Evolutionary conservation across 1,284 basidiomycete species (phyloP).

Genomic region (Tetrapyrgos nigripes): DNA sequence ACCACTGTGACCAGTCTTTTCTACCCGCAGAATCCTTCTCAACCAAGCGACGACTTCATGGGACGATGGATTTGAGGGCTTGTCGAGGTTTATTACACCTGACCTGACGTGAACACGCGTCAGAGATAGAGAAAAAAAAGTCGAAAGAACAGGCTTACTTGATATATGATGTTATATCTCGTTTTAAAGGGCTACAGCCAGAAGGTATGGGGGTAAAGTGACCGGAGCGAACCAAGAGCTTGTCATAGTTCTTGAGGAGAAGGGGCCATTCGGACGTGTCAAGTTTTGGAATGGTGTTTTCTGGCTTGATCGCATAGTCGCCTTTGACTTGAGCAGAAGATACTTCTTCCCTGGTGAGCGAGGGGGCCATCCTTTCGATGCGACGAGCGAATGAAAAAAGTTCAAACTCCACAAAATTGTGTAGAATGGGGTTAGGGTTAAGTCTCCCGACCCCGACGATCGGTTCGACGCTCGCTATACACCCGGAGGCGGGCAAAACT

Average conservation of each 20-base stretch:
- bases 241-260: constrained; percentile 99
- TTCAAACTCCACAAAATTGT: constrained; percentile 9
- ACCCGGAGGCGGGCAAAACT: too few species aligned
- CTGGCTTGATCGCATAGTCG: constrained; percentile 87
- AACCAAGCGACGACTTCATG: constrained; percentile 99
- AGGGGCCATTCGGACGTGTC: constrained; percentile 99
- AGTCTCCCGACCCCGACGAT: not conserved
- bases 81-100: constrained; percentile 99
- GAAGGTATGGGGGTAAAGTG: constrained; percentile 98
- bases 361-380: constrained; percentile 50
- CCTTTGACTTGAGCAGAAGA: constrained; percentile 75
- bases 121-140: constrained; percentile 10
- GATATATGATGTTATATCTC: constrained; percentile 91
- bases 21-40: constrained; percentile 92
- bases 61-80: constrained; percentile 99
- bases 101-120: constrained; percentile 58
- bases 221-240: constrained; percentile 90
- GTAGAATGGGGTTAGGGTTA: not conserved
- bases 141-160: constrained; percentile 61
- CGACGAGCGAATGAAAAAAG: constrained; percentile 11
- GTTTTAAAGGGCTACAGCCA: constrained; percentile 91
- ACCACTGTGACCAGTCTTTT: constrained; percentile 98
- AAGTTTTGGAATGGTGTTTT: constrained; percentile 75
- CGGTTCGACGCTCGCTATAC: too few species aligned
- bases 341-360: constrained; percentile 69